These are phyloP conservation scores for Galerina sulciceps DNA, from an alignment of 768 basidiomycete genomes.

Conservation along the genomic window DNA sequence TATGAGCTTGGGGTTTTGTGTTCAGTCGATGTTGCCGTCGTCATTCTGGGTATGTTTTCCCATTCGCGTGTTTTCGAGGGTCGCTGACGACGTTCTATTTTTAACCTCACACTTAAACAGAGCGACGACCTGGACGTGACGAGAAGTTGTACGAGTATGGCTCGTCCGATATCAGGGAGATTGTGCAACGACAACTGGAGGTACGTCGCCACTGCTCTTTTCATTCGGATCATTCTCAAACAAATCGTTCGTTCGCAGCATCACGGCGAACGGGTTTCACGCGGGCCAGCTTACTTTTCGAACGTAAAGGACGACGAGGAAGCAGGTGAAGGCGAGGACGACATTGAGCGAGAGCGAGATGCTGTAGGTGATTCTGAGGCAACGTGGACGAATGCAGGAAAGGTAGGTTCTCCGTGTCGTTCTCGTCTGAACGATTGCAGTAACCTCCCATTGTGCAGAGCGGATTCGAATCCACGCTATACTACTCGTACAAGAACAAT, in stretches of 20 bases:
- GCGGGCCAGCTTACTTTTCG: conserved; percentile 39
- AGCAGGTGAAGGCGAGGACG: conserved; percentile 34
- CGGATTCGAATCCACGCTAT: too few relatives aligned
- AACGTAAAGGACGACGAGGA: conserved; percentile 31
- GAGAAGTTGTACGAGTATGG: conserved; percentile 73
- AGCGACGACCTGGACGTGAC: conserved; percentile 67
- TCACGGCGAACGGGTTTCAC: conserved; percentile 39
- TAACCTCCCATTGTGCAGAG: too few relatives aligned
- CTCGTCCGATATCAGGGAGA: conserved; percentile 58
- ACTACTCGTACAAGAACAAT: too few relatives aligned
- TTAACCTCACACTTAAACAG: conserved; percentile 32
- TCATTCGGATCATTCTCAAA: conserved; percentile 16
- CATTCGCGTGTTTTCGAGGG: neutral
- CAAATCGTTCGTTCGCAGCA: conserved; percentile 22
- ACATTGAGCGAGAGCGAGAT: conserved; percentile 5
- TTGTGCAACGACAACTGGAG: conserved; percentile 62
- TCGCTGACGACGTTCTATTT: conserved; percentile 23
- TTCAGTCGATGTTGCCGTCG: conserved; percentile 75
- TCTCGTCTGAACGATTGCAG: too few relatives aligned
- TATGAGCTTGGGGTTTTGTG: conserved; percentile 79
- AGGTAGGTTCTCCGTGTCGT: neutral
- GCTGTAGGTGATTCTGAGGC: too few relatives aligned
- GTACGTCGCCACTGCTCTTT: conserved; percentile 23
- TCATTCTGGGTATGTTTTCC: conserved; percentile 62
- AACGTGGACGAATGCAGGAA: neutral